A percentile compares a stretch with the other conserved stretches of the same genome.
Conservation (phyloP, 805 yeast species). For the Kuraishia cidri region DNA sequence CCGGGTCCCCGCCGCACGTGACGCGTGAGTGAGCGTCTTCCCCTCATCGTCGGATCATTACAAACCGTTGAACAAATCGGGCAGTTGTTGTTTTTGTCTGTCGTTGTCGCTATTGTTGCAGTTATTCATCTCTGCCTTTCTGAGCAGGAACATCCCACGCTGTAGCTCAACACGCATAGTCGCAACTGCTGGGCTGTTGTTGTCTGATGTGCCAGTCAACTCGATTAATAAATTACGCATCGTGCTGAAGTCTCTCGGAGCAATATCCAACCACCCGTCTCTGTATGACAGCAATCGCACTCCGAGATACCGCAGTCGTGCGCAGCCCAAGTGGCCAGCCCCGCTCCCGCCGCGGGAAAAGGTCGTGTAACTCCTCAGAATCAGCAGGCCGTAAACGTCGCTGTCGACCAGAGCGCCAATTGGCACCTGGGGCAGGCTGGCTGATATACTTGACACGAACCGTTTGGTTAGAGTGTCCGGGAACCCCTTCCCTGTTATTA, state of each 20-base stretch:
- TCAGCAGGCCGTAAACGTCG: constrained; percentile 56
- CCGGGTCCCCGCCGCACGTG: too few species aligned
- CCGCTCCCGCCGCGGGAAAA: neutral
- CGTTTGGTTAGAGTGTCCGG: constrained; percentile 49
- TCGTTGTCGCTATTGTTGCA: neutral
- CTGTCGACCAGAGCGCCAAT: constrained; percentile 47
- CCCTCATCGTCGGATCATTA: too few species aligned
- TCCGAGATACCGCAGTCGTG: constrained; percentile 27
- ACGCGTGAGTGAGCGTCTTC: too few species aligned
- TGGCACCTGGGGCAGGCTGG: constrained; percentile 22
- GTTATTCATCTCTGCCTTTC: constrained; percentile 42
- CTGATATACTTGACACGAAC: constrained; percentile 23
- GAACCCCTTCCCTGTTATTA: constrained; percentile 60
- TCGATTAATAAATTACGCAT: neutral
- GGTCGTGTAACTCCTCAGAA: constrained; percentile 30
- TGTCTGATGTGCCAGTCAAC: neutral
- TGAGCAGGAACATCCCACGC: constrained; percentile 37
- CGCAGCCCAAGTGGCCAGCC: too few species aligned
- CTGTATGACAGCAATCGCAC: constrained; percentile 28
- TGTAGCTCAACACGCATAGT: constrained; percentile 33
- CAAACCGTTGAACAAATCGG: too few species aligned
- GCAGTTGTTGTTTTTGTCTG: too few species aligned
- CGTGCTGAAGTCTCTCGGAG: constrained; percentile 4
- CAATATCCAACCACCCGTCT: constrained; percentile 16
- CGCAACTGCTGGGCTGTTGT: neutral